Evolutionary conservation across 371 early-diverging fungal genomes (phyloP), one percentile per base, ranked within the genome.

Genomic region (Amoeboaphelidium protococcarum): DNA sequence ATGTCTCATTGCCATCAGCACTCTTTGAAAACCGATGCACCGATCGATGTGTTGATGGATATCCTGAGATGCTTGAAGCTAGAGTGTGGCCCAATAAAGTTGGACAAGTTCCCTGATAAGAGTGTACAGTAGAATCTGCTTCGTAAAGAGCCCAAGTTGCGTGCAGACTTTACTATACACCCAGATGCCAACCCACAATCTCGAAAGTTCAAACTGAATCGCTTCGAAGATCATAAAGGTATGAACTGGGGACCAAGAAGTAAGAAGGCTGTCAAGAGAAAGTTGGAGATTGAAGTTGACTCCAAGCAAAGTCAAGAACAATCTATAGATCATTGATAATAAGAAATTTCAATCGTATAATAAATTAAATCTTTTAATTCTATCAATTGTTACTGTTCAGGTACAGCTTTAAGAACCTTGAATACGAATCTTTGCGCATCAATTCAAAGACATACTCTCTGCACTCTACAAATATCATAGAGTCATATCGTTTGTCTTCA

Each of bases 1-100:
- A 64, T 76, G 1, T 78, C 91, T 13, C 99, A 99, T 66, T 79
- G 84, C 47, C 57, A 64, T 2, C 68, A 78, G 13, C 75, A 73
- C 41, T 72, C 84, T 0, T 65, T 99, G 53, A 99, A 99, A 62
- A 97, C 98, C 0, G 67, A 90, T 61, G 98, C 97, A 0, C 94
- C 95, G 6, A 52, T 78, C 1, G 46, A 58, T 4, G 74, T 88
- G 1, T 53, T 99, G n/a, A 92, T 95, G 88, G 89, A 91, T 57
- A 65, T 94, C 31, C 65, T 97, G 64, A 60, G 84, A 43, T 64
- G 66, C 6, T 80, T 75, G 71, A 71, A 74, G 40, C 72, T 10
- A 46, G 19, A 26, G 3, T 12, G 19, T 26, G 37, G 20, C 4
- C 3, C 23, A 3, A 46, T 4, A 25, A 13, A 13, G 20, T 85